A percentile compares a stretch with the other conserved stretches of the same genome.
phyloP scores from a whole-genome alignment of 352 stramenopile species.

The Peronosclerospora sorghi region DNA sequence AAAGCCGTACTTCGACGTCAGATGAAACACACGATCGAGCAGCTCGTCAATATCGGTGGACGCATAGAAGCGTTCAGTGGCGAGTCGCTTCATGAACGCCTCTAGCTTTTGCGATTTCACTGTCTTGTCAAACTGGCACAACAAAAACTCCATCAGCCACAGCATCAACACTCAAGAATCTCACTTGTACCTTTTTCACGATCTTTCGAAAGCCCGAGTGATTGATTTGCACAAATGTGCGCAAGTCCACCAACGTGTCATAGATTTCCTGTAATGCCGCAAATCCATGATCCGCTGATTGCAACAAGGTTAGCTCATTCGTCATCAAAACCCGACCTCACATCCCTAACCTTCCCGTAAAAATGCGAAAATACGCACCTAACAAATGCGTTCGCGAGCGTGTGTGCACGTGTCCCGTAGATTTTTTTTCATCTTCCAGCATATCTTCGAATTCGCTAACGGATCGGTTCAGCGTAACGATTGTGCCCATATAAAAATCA shows the following conservation, averaged over 20 bases:
- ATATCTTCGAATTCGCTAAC: slow-evolving; percentile 69
- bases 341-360: not conserved
- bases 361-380: slow-evolving; percentile 15
- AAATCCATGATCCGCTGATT: slow-evolving; percentile 55
- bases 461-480: slow-evolving; percentile 51
- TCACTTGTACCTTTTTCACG: slow-evolving; percentile 75
- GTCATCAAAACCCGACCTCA: not conserved
- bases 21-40: slow-evolving; percentile 62
- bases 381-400: slow-evolving; percentile 52
- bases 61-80: slow-evolving; percentile 67
- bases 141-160: not conserved
- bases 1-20: slow-evolving; percentile 63
- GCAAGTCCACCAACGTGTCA: slow-evolving; percentile 80
- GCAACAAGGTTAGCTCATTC: not conserved
- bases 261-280: slow-evolving; percentile 82
- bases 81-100: slow-evolving; percentile 72
- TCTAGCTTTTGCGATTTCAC: slow-evolving; percentile 55
- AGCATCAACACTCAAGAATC: not conserved
- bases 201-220: slow-evolving; percentile 89
- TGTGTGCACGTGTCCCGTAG: slow-evolving; percentile 66
- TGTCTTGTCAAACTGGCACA: slow-evolving; percentile 84
- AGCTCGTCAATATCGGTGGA: slow-evolving; percentile 70
- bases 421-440: slow-evolving; percentile 53
- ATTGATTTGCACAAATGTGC: slow-evolving; percentile 88
- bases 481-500: slow-evolving; percentile 69